Percentiles rank a stretch among this genome's conserved stretches.
phyloP scores from a whole-genome alignment of 768 basidiomycete genomes.

The Hygrophoropsis aurantiaca region DNA sequence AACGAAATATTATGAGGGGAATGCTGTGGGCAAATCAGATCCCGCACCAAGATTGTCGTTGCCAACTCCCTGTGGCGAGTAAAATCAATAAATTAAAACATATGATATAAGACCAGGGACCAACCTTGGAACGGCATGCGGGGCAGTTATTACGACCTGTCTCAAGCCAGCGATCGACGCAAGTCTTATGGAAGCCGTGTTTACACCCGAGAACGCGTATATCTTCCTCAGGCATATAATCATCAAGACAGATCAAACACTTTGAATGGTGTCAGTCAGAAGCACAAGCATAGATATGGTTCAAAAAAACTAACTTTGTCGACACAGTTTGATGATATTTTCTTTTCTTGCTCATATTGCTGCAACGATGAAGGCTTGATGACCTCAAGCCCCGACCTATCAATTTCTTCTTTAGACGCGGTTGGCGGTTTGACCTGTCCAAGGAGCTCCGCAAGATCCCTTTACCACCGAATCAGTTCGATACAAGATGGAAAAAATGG shows the following conservation, averaged over 20 bases:
- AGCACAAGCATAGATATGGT: background rate
- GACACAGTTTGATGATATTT: constrained; percentile 72
- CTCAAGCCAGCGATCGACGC: constrained; percentile 88
- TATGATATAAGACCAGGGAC: constrained; percentile 11
- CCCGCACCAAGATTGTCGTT: constrained; percentile 14
- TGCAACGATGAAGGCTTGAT: constrained; percentile 54
- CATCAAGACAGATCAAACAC: constrained; percentile 87
- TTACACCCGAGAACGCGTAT: constrained; percentile 79
- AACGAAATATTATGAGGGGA: constrained; percentile 11
- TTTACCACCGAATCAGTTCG: constrained; percentile 20
- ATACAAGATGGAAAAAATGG: background rate
- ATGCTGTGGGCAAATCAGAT: constrained; percentile 3
- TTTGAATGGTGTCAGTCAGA: constrained; percentile 21
- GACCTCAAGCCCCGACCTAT: constrained; percentile 76
- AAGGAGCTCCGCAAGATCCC: constrained; percentile 81
- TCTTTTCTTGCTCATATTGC: constrained; percentile 58
- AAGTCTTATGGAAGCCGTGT: constrained; percentile 87
- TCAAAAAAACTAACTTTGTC: constrained; percentile 66
- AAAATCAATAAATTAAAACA: background rate
- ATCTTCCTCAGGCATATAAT: constrained; percentile 77
- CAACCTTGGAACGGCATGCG: constrained; percentile 78
- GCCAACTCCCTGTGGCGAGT: constrained; percentile 21
- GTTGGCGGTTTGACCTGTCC: constrained; percentile 84
- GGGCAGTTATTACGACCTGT: constrained; percentile 90
- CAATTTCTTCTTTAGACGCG: constrained; percentile 81